Evolutionary conservation across 2,329 filamentous ascomycete genomes (phyloP), one percentile per base, ranked within the genome.

Genomic region (Cercospora sojina): DNA sequence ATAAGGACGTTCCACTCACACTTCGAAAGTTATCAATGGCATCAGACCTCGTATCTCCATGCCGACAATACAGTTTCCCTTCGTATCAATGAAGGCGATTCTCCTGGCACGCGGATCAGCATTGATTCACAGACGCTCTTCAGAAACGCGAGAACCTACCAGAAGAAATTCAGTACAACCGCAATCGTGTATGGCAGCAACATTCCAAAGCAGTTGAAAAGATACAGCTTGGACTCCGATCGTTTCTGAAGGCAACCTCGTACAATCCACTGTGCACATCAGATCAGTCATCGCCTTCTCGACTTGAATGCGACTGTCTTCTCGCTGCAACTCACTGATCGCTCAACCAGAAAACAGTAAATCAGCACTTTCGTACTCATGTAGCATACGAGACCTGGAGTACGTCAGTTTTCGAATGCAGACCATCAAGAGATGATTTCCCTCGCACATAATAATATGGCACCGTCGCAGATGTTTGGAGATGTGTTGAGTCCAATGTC

Each of bases 191-290:
- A 69, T 35, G 67, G 67, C 18, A 65, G 23, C 12, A 69, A 32
- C 67, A 69, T 69, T 5, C 62, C 67, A 32, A 67, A 69, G 59
- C 62, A 69, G 31, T 69, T 69, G 67, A 69, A 65, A 5, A 65
- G 38, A 38, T 69, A 67, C 13, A 69, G 59, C 10, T 60, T 62
- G 0, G 64, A 67, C 12, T 63, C 59, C 10, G 29, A 38, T 2
- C 67, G 64, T 12, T 41, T 51, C 51, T 66, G 57, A 1, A 68
- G 67, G 55, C 49, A 61, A 57, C 67, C 67, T 61, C 64, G 58
- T 8, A 67, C 64, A 47, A 65, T 53, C 67, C 67, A 69, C 67
- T 69, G n/a, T n/a, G 6, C 7, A 1, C 10, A 23, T 16, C 10
- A 59, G 6, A 62, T 61, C 18, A 62, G 23, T 29, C 20, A 12